phyloP scores from a whole-genome alignment of 2,329 filamentous ascomycete genomes.

The Pleomassaria siparia region DNA sequence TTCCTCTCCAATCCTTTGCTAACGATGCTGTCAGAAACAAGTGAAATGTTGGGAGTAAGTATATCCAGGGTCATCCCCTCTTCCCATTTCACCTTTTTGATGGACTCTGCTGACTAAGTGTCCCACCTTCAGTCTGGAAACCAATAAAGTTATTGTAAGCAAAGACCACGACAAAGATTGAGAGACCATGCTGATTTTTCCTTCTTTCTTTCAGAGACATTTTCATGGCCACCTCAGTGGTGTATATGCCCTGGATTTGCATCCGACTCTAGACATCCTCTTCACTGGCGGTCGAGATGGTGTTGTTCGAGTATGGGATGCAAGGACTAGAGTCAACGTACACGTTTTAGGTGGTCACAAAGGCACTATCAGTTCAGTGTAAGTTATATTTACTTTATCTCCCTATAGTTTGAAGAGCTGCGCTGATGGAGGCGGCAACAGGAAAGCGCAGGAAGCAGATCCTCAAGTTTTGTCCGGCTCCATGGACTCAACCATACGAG shows the following conservation, averaged over 20 bases:
- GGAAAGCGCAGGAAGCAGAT: slow-evolving; percentile 93
- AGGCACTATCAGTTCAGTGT: slow-evolving; percentile 83
- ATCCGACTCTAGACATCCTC: slow-evolving; percentile 90
- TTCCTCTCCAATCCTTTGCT: not conserved
- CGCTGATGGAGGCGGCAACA: too few species aligned
- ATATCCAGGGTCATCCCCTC: too few species aligned
- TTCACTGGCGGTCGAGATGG: slow-evolving; percentile 94
- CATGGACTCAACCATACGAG: slow-evolving; percentile 84
- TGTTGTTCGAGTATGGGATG: slow-evolving; percentile 95
- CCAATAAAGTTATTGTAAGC: slow-evolving; percentile 56
- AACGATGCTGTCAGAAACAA: slow-evolving; percentile 68
- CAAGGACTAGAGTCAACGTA: slow-evolving; percentile 93
- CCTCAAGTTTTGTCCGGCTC: slow-evolving; percentile 94
- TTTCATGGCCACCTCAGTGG: slow-evolving; percentile 97
- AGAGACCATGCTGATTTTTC: too few species aligned
- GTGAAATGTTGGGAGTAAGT: slow-evolving; percentile 91
- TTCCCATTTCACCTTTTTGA: not conserved
- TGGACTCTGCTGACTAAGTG: not conserved
- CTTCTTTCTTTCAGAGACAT: too few species aligned
- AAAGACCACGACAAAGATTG: not conserved
- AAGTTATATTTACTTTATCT: too few species aligned
- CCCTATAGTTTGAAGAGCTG: too few species aligned
- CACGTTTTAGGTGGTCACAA: slow-evolving; percentile 92
- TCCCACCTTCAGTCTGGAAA: too few species aligned
- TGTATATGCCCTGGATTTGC: slow-evolving; percentile 90